phyloP scores from a whole-genome alignment of 1,139 yeast genomes.

The Lodderomyces orthopsilosis region DNA sequence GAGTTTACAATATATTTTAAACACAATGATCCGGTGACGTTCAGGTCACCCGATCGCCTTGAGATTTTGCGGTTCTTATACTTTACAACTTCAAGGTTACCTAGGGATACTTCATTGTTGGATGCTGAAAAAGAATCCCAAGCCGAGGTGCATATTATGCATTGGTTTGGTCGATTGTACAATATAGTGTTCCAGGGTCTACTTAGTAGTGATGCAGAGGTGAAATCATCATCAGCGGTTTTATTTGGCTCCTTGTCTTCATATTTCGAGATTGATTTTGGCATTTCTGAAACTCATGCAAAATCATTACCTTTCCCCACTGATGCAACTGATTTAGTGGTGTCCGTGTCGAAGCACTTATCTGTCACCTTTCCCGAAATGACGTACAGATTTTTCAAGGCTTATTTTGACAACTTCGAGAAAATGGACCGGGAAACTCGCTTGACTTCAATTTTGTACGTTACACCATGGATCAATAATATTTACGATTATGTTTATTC shows the following conservation, averaged over 20 bases:
- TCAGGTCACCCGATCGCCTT: conserved; percentile 58
- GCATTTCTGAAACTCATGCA: conserved; percentile 55
- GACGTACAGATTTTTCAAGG: conserved; percentile 60
- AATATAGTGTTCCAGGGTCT: conserved; percentile 69
- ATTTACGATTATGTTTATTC: conserved; percentile 57
- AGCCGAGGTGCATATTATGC: conserved; percentile 21
- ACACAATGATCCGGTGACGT: conserved; percentile 44
- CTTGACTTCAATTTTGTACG: conserved; percentile 48
- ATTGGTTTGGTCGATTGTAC: conserved; percentile 58
- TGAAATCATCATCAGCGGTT: conserved; percentile 62
- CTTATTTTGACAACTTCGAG: conserved; percentile 58
- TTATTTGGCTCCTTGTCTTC: conserved; percentile 63
- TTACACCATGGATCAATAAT: conserved; percentile 79
- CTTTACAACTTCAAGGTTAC: conserved; percentile 57
- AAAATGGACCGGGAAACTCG: conserved; percentile 34
- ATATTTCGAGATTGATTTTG: conserved; percentile 60
- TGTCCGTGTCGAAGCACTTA: conserved; percentile 56
- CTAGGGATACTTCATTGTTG: conserved; percentile 22
- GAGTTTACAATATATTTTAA: conserved; percentile 57
- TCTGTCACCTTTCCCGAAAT: conserved; percentile 57
- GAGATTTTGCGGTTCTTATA: conserved; percentile 70
- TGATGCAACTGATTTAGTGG: conserved; percentile 64
- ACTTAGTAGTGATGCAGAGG: conserved; percentile 54
- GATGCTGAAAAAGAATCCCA: conserved; percentile 23
- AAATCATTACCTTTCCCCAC: conserved; percentile 71